These are phyloP conservation scores for Biscogniauxia marginata DNA, from an alignment of 2,329 filamentous ascomycete species.

Conservation along the genomic window DNA sequence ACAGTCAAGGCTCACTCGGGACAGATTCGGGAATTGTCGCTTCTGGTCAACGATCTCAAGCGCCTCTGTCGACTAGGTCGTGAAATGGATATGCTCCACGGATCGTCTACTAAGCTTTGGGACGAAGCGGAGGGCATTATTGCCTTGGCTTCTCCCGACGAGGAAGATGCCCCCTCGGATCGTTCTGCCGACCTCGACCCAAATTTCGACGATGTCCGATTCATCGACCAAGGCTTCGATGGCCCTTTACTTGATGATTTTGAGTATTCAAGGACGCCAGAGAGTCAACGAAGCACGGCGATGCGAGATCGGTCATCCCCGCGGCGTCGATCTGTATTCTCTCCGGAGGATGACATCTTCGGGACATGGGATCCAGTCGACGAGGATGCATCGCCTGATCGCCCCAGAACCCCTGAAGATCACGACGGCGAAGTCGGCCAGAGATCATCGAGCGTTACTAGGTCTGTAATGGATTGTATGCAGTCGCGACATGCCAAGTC, in stretches of 20 bases:
- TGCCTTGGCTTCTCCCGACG: conserved; percentile 71
- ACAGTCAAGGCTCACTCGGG: conserved; percentile 81
- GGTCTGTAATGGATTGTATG: conserved; percentile 64
- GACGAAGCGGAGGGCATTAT: conserved; percentile 85
- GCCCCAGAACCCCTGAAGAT: conserved; percentile 42
- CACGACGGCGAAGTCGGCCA: conserved; percentile 37
- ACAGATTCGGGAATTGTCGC: conserved; percentile 77
- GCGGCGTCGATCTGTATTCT: conserved; percentile 61
- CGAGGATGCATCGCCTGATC: conserved; percentile 34
- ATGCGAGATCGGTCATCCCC: conserved; percentile 52
- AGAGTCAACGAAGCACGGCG: conserved; percentile 49
- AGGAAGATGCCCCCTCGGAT: conserved; percentile 46
- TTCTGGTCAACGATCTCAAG: conserved; percentile 81
- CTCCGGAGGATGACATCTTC: conserved; percentile 66
- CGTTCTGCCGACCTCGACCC: conserved; percentile 40
- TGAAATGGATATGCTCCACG: conserved; percentile 63
- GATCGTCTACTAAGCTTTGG: conserved; percentile 63
- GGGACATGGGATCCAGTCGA: conserved; percentile 48
- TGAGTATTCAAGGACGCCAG: conserved; percentile 38
- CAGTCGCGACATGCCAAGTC: conserved; percentile 51
- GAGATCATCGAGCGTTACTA: conserved; percentile 46
- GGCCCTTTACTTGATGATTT: conserved; percentile 42
- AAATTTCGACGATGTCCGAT: conserved; percentile 42
- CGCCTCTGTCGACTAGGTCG: conserved; percentile 69
- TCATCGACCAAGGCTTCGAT: conserved; percentile 49